Percentiles rank a stretch among this genome's conserved stretches.
Evolutionary conservation across 352 stramenopile genomes (phyloP).

Genomic region (Pythium sp.): DNA sequence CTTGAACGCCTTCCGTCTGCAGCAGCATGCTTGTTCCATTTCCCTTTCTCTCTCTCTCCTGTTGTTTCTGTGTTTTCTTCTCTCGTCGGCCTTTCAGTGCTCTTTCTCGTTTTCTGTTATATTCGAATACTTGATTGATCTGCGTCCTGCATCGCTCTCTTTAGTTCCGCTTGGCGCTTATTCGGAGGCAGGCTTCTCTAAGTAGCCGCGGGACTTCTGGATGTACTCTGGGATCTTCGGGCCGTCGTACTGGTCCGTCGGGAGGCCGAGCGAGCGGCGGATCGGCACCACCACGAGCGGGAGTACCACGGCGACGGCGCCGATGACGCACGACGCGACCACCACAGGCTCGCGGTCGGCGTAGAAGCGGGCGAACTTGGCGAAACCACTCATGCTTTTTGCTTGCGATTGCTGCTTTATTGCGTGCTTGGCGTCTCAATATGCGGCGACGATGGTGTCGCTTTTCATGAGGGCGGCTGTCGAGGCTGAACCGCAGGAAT

Average conservation of each 20-base stretch:
- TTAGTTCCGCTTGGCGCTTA: slow-evolving; percentile 18
- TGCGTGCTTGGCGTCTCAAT: not conserved
- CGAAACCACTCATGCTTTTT: slow-evolving; percentile 27
- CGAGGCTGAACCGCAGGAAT: not conserved
- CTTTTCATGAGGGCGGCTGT: not conserved
- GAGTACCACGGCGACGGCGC: slow-evolving; percentile 58
- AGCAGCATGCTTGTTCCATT: not conserved
- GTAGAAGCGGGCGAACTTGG: slow-evolving; percentile 84
- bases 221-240: slow-evolving; percentile 73
- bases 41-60: not conserved
- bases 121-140: not conserved
- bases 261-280: slow-evolving; percentile 79
- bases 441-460: not conserved
- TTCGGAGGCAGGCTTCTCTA: slow-evolving; percentile 34
- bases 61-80: not conserved
- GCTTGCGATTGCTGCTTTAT: not conserved
- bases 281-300: slow-evolving; percentile 81
- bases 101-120: not conserved
- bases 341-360: slow-evolving; percentile 84
- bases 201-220: slow-evolving; percentile 71
- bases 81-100: not conserved
- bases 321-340: slow-evolving; percentile 78
- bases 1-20: not conserved
- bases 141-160: not conserved
- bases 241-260: slow-evolving; percentile 89